Percentiles rank a stretch among this genome's conserved stretches.
These are phyloP conservation scores for Lignosus rhinocerotis DNA, from an alignment of 1,284 basidiomycete genomes.

Conservation along the genomic window DNA sequence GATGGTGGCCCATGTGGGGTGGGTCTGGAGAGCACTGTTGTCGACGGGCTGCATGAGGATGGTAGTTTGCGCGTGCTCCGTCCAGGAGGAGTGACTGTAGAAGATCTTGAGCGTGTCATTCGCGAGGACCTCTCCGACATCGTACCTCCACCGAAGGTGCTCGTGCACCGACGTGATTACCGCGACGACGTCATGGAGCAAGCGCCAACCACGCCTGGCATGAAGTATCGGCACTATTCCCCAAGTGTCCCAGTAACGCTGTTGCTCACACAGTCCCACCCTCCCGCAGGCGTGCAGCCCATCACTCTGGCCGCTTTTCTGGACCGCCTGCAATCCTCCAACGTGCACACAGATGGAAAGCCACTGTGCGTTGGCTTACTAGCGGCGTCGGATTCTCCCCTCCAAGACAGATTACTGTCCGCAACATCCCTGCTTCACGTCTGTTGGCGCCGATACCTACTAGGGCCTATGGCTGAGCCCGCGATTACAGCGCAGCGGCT, in stretches of 20 bases:
- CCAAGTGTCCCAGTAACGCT: conserved; percentile 84
- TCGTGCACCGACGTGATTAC: conserved; percentile 79
- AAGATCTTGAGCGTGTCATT: conserved; percentile 75
- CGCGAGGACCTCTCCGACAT: conserved; percentile 40
- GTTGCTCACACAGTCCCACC: conserved; percentile 53
- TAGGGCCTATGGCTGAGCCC: conserved; percentile 68
- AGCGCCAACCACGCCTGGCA: conserved; percentile 95
- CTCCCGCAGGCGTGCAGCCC: conserved; percentile 35
- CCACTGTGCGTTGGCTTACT: conserved; percentile 66
- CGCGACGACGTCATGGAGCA: conserved; percentile 62
- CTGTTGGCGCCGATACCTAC: conserved; percentile 53
- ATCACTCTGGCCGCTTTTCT: conserved; percentile 41
- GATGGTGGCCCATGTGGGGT: conserved; percentile 93
- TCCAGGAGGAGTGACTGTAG: conserved; percentile 92
- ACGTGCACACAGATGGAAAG: conserved; percentile 9
- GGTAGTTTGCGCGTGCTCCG: conserved; percentile 82
- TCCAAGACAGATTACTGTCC: conserved; percentile 45
- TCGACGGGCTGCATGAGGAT: conserved; percentile 79
- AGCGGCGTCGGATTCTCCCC: conserved; percentile 62
- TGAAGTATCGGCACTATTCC: conserved; percentile 99
- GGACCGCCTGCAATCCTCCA: conserved; percentile 37
- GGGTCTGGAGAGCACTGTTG: conserved; percentile 94
- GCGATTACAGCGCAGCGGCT: conserved; percentile 77
- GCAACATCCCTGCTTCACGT: conserved; percentile 36
- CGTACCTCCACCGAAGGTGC: conserved; percentile 49